Evolutionary conservation across 2,329 filamentous ascomycete species (phyloP), one percentile per base, ranked within the genome.

Genomic region (Beauveria medogensis): DNA sequence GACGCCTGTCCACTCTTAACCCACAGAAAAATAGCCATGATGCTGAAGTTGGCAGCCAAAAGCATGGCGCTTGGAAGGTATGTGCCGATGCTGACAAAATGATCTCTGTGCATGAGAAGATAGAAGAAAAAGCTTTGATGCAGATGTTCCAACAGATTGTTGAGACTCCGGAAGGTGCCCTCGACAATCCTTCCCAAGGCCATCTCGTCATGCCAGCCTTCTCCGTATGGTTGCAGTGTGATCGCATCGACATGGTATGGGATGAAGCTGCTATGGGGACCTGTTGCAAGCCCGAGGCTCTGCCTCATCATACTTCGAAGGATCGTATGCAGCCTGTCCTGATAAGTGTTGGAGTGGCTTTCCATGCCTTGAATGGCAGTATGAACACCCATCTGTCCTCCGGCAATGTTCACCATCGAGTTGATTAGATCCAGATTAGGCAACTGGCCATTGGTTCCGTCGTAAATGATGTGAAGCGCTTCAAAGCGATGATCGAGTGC

Each of bases 51-150:
- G 48, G 88, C 89, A 2, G 94, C 94, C 61, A 99, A 82, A 55
- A 97, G 77, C 94, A 99, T 99, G n/a, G 94, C 94, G 67, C 91
- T 95, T 0, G 94, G 94, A 3, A 99, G 81, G 70, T 99, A 99
- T 1, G 93, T 99, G 18, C 94, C 94, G 65, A 99, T 99, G 74
- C 92, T 97, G 67, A 97, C 94, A 71, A 99, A 99, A 12, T 92
- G 87, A 68, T 94, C 90, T 34, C 87, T 84, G 66, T 95, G 88
- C 85, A 97, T 92, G 50, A 99, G 81, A 56, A 99, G 80, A 73
- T 99, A 99, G 77, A 99, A 97, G 82, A 99, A 99, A 80, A 99
- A 99, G 73, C 92, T 97, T 76, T 99, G 94, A 72, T 99, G 94
- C 63, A 99, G 81, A 72, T 99, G 92, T 75, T 99, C 94, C 37